Conservation (phyloP, 768 basidiomycete genomes). For the Rhizopogon sp. region DNA sequence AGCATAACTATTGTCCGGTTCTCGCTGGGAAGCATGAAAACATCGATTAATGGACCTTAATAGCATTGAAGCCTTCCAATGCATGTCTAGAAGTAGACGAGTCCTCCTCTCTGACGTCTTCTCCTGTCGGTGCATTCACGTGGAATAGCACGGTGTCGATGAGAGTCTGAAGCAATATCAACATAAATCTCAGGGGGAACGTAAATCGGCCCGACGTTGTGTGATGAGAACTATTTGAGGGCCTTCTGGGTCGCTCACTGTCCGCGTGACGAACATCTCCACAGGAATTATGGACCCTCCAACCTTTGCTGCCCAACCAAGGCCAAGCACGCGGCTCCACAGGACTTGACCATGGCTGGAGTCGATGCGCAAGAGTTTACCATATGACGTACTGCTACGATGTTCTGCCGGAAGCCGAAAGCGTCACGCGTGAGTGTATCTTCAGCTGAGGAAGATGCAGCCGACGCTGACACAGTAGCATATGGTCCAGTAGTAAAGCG, state of each 20-base stretch:
- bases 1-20: conserved; percentile 57
- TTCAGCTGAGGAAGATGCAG: conserved; percentile 25
- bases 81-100: conserved; percentile 24
- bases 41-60: conserved; percentile 57
- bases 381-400: conserved; percentile 58
- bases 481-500: conserved; percentile 72
- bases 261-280: conserved; percentile 54
- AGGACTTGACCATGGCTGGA: conserved; percentile 70
- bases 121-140: conserved; percentile 74
- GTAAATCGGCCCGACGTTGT: conserved; percentile 43
- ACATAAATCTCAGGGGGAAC: neutral
- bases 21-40: conserved; percentile 44
- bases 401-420: conserved; percentile 84
- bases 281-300: conserved; percentile 54
- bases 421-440: conserved; percentile 56
- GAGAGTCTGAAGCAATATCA: conserved; percentile 36
- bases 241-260: conserved; percentile 34
- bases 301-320: conserved; percentile 57
- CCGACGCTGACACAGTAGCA: conserved; percentile 34
- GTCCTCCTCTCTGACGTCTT: conserved; percentile 32
- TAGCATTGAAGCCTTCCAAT: conserved; percentile 56
- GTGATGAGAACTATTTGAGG: conserved; percentile 62
- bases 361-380: conserved; percentile 81
- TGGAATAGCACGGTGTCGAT: conserved; percentile 75
- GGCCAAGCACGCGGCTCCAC: conserved; percentile 76